phyloP scores from a whole-genome alignment of 2,329 filamentous ascomycete genomes.

The Diaporthe caulivora region DNA sequence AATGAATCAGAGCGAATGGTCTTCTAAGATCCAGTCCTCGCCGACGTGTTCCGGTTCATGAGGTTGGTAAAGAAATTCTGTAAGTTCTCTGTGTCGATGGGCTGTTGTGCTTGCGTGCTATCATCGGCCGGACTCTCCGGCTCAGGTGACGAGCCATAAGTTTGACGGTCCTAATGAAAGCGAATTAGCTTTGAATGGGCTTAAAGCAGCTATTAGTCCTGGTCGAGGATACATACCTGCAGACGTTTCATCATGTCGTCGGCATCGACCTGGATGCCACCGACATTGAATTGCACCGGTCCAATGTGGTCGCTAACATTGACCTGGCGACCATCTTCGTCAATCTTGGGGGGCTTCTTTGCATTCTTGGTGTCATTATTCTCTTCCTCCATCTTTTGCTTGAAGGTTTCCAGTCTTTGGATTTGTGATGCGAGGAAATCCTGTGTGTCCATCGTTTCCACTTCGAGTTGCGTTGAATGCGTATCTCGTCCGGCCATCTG shows the following conservation, averaged over 20 bases:
- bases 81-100: conserved; percentile 68
- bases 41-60: conserved; percentile 65
- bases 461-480: conserved; percentile 65
- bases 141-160: conserved; percentile 62
- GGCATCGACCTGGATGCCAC: conserved; percentile 94
- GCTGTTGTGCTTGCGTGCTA: conserved; percentile 46
- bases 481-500: conserved; percentile 64
- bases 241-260: conserved; percentile 92
- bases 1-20: background rate
- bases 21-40: conserved; percentile 40
- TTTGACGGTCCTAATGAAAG: conserved; percentile 67
- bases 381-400: conserved; percentile 69
- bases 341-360: conserved; percentile 55
- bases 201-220: background rate
- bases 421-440: conserved; percentile 81
- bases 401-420: conserved; percentile 76
- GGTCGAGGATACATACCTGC: conserved; percentile 71
- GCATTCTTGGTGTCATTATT: conserved; percentile 62
- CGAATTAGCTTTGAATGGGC: background rate
- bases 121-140: conserved; percentile 54
- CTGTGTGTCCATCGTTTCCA: conserved; percentile 81
- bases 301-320: conserved; percentile 85
- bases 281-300: conserved; percentile 97
- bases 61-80: conserved; percentile 71
- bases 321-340: conserved; percentile 51